Evolutionary conservation across 257 asterid species (phyloP).

Genomic region (Solanum clarkiae): DNA sequence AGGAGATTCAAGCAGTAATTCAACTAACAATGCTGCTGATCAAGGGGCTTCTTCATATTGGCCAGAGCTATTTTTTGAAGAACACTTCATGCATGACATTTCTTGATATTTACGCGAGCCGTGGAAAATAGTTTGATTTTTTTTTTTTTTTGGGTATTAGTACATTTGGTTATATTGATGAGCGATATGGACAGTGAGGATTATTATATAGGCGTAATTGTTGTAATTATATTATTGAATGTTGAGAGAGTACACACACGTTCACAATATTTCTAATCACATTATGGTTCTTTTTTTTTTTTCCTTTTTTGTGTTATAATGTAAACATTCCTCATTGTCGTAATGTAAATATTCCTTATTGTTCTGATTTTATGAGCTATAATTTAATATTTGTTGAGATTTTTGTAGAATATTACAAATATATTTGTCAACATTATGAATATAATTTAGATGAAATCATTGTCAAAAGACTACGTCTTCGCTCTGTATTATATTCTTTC

Average conservation of each 20-base stretch:
- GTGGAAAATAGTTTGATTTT: not conserved
- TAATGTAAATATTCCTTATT: not conserved
- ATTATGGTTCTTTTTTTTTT: not conserved
- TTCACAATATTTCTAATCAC: too few relatives aligned
- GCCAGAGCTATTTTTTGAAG: conserved; percentile 20
- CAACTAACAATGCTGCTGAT: conserved; percentile 5
- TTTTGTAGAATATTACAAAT: not conserved
- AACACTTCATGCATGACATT: conserved; percentile 16
- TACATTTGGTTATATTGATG: not conserved
- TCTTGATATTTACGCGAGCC: not conserved
- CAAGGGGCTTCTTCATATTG: conserved; percentile 11
- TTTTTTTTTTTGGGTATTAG: not conserved
- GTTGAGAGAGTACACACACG: not conserved
- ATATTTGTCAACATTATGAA: not conserved
- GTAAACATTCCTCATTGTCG: not conserved
- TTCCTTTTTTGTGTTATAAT: not conserved
- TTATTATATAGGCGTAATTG: not conserved
- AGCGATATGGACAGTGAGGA: not conserved
- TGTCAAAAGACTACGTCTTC: not conserved
- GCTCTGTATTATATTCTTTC: not conserved
- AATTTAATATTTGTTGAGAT: not conserved
- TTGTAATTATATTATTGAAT: not conserved
- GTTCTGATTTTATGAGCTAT: not conserved
- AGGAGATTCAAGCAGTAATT: conserved; percentile 16
- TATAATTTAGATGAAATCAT: not conserved